Percentiles rank a stretch among this genome's conserved stretches.
These are phyloP conservation scores for Curvularia verruculosa DNA, from an alignment of 2,329 filamentous ascomycete species.

Conservation along the genomic window DNA sequence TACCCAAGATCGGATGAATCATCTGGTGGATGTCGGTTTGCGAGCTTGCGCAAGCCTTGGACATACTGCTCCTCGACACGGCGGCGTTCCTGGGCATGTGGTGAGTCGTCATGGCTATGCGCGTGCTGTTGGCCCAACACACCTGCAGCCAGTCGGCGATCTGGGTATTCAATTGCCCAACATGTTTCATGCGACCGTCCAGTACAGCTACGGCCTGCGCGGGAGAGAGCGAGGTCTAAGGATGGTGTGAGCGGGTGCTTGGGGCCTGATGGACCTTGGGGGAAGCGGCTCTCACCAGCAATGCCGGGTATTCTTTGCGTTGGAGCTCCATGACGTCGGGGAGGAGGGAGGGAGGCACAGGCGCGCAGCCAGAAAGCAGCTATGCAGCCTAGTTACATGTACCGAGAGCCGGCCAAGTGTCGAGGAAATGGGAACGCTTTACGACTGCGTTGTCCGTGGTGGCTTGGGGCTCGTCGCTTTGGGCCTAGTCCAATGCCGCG, in stretches of 20 bases:
- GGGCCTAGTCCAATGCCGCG: slow-evolving; percentile 24
- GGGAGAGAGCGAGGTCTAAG: slow-evolving; percentile 79
- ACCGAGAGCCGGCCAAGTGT: slow-evolving; percentile 32
- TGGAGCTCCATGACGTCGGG: slow-evolving; percentile 65
- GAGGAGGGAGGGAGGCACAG: slow-evolving; percentile 17
- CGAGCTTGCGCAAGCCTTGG: slow-evolving; percentile 78
- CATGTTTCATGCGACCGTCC: slow-evolving; percentile 85
- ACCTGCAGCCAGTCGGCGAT: slow-evolving; percentile 98
- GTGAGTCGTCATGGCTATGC: slow-evolving; percentile 27
- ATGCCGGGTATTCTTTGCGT: slow-evolving; percentile 87
- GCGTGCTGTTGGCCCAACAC: slow-evolving; percentile 43
- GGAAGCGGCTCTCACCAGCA: slow-evolving; percentile 72
- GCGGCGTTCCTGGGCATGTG: slow-evolving; percentile 76
- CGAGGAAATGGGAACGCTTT: slow-evolving; percentile 37
- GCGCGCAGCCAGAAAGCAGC: slow-evolving; percentile 38
- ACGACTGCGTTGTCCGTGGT: slow-evolving; percentile 40
- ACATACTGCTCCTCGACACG: slow-evolving; percentile 91
- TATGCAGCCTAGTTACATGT: slow-evolving; percentile 35
- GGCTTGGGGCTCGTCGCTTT: slow-evolving; percentile 31
- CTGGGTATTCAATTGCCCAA: slow-evolving; percentile 83
- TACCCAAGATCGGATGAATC: slow-evolving; percentile 86
- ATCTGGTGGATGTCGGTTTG: slow-evolving; percentile 75
- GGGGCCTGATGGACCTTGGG: slow-evolving; percentile 17
- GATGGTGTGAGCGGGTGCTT: slow-evolving; percentile 37
- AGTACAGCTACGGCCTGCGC: slow-evolving; percentile 80